Percentiles rank a stretch among this genome's conserved stretches.
phyloP scores from a whole-genome alignment of 192 early-diverging fungal species.

The Coemansia sp. region DNA sequence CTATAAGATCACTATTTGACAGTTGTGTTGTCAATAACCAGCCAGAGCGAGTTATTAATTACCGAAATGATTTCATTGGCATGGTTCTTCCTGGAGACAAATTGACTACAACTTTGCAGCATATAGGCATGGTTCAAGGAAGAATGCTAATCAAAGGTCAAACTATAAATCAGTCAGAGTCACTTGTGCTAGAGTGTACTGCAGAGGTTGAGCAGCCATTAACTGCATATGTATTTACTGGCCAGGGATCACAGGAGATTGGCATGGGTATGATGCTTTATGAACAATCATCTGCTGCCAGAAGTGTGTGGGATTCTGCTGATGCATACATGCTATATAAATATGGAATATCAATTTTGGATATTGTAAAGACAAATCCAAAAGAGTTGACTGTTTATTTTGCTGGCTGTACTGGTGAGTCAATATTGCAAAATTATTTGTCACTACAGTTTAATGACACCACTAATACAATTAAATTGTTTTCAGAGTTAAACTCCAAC shows the following conservation, averaged over 20 bases:
- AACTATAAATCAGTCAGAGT: slow-evolving; percentile 71
- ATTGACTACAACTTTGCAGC: slow-evolving; percentile 77
- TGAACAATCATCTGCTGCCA: slow-evolving; percentile 70
- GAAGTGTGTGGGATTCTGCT: slow-evolving; percentile 87
- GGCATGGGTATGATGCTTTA: slow-evolving; percentile 98
- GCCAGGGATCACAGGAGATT: slow-evolving; percentile 69
- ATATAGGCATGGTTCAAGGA: slow-evolving; percentile 91
- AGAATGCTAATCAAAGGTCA: slow-evolving; percentile 87
- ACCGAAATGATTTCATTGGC: slow-evolving; percentile 74
- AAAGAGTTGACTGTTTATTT: slow-evolving; percentile 64
- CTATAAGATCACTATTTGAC: slow-evolving; percentile 88
- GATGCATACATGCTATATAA: slow-evolving; percentile 76
- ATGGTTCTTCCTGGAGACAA: slow-evolving; percentile 88
- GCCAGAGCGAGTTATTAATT: slow-evolving; percentile 76
- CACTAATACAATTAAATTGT: slow-evolving; percentile 56
- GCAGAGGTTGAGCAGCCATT: slow-evolving; percentile 88
- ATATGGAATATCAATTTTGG: slow-evolving; percentile 84
- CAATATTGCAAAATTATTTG: slow-evolving; percentile 72
- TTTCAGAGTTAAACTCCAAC: slow-evolving; percentile 71
- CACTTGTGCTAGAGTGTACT: slow-evolving; percentile 67
- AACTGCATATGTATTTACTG: slow-evolving; percentile 64
- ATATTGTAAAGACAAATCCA: slow-evolving; percentile 88
- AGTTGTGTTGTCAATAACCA: slow-evolving; percentile 80
- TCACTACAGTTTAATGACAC: slow-evolving; percentile 52
- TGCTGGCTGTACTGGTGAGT: slow-evolving; percentile 75